A percentile compares a stretch with the other conserved stretches of the same genome.
phyloP scores from a whole-genome alignment of 495 filamentous ascomycete genomes.

The Umbilicaria muhlenbergii region DNA sequence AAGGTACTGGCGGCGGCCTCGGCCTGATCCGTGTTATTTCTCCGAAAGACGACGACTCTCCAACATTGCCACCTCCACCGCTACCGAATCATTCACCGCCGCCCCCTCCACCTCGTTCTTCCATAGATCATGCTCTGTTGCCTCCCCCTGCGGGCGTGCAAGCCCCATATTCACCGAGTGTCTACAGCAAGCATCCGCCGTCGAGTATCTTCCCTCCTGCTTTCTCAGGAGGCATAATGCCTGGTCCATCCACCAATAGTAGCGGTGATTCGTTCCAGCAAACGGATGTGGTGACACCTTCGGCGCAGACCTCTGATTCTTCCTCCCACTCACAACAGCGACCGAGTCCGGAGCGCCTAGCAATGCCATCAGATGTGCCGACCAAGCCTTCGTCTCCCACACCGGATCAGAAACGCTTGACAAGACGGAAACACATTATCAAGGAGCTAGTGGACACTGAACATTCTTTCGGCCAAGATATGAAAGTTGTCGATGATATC shows the following conservation, averaged over 20 bases:
- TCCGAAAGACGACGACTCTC: conserved; percentile 15
- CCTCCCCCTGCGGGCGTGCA: conserved; percentile 6
- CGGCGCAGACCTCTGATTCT: conserved; percentile 14
- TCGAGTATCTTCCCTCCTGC: conserved; percentile 18
- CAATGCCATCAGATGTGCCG: conserved; percentile 17
- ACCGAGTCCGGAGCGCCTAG: conserved; percentile 21
- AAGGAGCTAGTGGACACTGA: conserved; percentile 90
- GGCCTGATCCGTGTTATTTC: conserved; percentile 19
- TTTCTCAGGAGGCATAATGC: conserved; percentile 24
- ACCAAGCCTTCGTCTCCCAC: conserved; percentile 25
- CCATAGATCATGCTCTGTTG: neutral
- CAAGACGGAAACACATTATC: conserved; percentile 60
- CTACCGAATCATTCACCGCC: conserved; percentile 23
- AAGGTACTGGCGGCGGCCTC: conserved; percentile 20
- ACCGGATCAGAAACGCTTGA: conserved; percentile 41
- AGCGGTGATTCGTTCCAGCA: conserved; percentile 15
- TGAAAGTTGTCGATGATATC: conserved; percentile 92
- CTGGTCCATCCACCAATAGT: conserved; percentile 46
- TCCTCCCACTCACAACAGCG: conserved; percentile 25
- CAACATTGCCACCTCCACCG: conserved; percentile 21
- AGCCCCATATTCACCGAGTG: conserved; percentile 19
- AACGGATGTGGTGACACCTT: conserved; percentile 17
- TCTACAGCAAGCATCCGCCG: conserved; percentile 23
- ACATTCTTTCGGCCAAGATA: conserved; percentile 69
- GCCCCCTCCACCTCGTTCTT: conserved; percentile 13